Conservation (phyloP, 2,329 filamentous ascomycete species). For the Hymenoscyphus infarciens region DNA sequence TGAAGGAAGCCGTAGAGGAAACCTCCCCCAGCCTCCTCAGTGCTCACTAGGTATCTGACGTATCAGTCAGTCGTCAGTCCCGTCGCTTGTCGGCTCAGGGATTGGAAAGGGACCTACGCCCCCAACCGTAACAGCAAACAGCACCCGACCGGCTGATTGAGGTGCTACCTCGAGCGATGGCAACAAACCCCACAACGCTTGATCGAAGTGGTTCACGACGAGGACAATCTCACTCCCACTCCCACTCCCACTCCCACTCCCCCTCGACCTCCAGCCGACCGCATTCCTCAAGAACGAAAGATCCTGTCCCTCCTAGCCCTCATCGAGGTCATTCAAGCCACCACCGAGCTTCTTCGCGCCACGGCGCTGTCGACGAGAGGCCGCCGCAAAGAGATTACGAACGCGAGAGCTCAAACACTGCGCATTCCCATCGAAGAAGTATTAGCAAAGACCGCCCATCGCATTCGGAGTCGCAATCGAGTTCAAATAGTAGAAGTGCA, state of each 20-base stretch:
- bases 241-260: conserved; percentile 27
- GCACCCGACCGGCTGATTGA: conserved; percentile 4
- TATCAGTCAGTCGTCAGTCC: no score
- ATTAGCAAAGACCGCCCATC: conserved; percentile 32
- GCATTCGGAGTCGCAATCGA: conserved; percentile 28
- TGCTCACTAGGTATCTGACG: no score
- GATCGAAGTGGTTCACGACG: conserved; percentile 30
- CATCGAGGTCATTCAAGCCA: conserved; percentile 28
- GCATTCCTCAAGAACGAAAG: conserved; percentile 30
- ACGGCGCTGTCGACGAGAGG: conserved; percentile 40
- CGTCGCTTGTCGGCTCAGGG: conserved; percentile 2
- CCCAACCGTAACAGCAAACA: no score
- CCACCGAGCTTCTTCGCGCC: conserved; percentile 40
- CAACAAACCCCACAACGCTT: conserved; percentile 20
- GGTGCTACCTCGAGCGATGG: conserved; percentile 4
- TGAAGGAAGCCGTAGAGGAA: neutral
- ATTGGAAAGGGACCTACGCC: conserved; percentile 1
- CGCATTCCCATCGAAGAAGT: conserved; percentile 35
- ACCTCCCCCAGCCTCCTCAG: neutral
- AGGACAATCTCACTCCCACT: conserved; percentile 29
- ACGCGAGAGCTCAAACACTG: conserved; percentile 55
- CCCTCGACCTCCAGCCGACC: conserved; percentile 29
- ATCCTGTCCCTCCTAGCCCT: conserved; percentile 23
- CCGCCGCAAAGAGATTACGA: conserved; percentile 68
- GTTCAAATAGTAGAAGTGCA: conserved; percentile 37